Percentiles rank a stretch among this genome's conserved stretches.
phyloP scores from a whole-genome alignment of 305 asterid genomes.

The Solanum hybrid region DNA sequence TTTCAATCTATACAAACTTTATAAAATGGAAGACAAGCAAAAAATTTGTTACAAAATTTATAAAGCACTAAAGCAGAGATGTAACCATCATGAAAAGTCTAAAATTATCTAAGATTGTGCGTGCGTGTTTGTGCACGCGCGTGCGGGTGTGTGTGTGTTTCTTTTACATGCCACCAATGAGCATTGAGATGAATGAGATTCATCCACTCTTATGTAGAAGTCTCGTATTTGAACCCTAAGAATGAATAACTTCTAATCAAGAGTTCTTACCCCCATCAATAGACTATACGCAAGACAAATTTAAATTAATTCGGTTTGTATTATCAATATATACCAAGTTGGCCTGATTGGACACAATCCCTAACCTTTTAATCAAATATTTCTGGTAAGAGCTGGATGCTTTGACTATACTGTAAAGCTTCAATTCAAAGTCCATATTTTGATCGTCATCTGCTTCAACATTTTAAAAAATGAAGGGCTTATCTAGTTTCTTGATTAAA shows the following conservation, averaged over 20 bases:
- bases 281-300: not conserved
- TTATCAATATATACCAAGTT: not conserved
- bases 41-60: too few species aligned
- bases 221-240: not conserved
- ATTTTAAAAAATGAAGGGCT: too few species aligned
- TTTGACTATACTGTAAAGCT: not conserved
- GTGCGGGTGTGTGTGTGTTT: too few species aligned
- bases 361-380: not conserved
- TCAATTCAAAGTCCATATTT: not conserved
- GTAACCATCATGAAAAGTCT: not conserved
- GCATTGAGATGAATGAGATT: not conserved
- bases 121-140: not conserved
- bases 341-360: not conserved
- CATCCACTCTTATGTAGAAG: not conserved
- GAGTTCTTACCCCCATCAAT: not conserved
- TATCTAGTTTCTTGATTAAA: not conserved
- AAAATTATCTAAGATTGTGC: not conserved
- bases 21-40: too few species aligned
- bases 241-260: not conserved
- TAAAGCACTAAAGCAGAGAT: too few species aligned
- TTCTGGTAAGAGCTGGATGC: not conserved
- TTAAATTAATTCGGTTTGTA: not conserved
- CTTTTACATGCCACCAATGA: too few species aligned
- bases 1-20: not conserved
- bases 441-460: not conserved